phyloP scores from a whole-genome alignment of 2,329 filamentous ascomycete genomes.

The Fusarium sp. region DNA sequence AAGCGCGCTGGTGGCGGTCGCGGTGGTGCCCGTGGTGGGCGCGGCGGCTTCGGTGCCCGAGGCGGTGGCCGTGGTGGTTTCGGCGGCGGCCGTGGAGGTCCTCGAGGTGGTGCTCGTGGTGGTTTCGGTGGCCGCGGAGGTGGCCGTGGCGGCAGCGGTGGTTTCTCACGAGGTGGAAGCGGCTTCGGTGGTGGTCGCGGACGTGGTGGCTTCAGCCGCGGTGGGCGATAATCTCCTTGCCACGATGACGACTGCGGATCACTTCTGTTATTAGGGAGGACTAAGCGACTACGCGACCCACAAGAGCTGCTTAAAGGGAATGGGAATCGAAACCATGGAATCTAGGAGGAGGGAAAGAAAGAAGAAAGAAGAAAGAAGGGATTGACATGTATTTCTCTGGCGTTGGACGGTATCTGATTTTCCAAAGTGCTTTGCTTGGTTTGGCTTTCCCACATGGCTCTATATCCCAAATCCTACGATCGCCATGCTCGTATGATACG shows the following conservation, averaged over 20 bases:
- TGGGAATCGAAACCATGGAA: not conserved
- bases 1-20: slow-evolving; percentile 67
- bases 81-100: slow-evolving; percentile 44
- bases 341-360: slow-evolving; percentile 17
- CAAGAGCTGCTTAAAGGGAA: slow-evolving; percentile 17
- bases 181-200: slow-evolving; percentile 42
- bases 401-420: slow-evolving; percentile 38
- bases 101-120: slow-evolving; percentile 45
- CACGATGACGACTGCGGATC: slow-evolving; percentile 2
- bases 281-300: slow-evolving; percentile 26
- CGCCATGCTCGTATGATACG: slow-evolving; percentile 22
- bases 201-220: slow-evolving; percentile 45
- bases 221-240: slow-evolving; percentile 32
- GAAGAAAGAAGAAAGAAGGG: slow-evolving; percentile 21
- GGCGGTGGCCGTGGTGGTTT: slow-evolving; percentile 51
- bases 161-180: slow-evolving; percentile 39
- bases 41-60: slow-evolving; percentile 48
- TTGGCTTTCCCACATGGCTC: slow-evolving; percentile 29
- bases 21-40: slow-evolving; percentile 50
- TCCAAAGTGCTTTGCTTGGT: slow-evolving; percentile 33
- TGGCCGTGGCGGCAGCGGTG: slow-evolving; percentile 38
- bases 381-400: slow-evolving; percentile 36
- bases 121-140: slow-evolving; percentile 37
- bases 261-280: slow-evolving; percentile 10
- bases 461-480: slow-evolving; percentile 33